These are phyloP conservation scores for Agroathelia rolfsii DNA, from an alignment of 1,284 basidiomycete genomes.

Conservation along the genomic window DNA sequence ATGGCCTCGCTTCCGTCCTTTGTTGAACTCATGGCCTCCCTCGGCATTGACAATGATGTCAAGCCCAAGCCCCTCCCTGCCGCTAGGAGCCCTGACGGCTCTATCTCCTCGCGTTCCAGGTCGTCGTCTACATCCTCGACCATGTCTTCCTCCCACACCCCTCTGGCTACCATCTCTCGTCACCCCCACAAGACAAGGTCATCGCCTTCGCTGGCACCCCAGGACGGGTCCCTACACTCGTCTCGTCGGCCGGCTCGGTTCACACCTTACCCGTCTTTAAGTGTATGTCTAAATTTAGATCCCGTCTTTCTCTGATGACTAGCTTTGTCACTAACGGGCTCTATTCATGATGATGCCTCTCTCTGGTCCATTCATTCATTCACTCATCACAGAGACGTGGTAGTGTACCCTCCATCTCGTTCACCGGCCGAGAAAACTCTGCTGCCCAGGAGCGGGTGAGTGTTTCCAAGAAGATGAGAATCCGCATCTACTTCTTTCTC, in stretches of 20 bases:
- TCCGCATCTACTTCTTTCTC: neutral
- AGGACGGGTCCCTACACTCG: constrained; percentile 16
- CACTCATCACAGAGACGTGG: too few species aligned
- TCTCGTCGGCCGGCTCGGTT: constrained; percentile 37
- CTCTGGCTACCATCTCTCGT: constrained; percentile 23
- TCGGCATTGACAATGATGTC: constrained; percentile 48
- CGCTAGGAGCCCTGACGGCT: constrained; percentile 19
- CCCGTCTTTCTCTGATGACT: neutral
- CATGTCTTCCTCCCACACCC: constrained; percentile 19
- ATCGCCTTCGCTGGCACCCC: constrained; percentile 24
- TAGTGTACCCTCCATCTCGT: too few species aligned
- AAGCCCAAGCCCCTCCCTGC: constrained; percentile 20
- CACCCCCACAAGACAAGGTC: constrained; percentile 32
- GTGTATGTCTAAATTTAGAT: constrained; percentile 37
- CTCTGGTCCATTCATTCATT: too few species aligned
- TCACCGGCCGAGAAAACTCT: too few species aligned
- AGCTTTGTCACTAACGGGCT: too few species aligned
- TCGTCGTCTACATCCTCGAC: constrained; percentile 20
- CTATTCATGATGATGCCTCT: too few species aligned
- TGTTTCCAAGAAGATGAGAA: too few species aligned
- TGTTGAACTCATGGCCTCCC: constrained; percentile 71
- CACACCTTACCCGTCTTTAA: constrained; percentile 50
- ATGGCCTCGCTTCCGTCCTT: constrained; percentile 74
- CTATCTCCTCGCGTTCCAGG: constrained; percentile 22
- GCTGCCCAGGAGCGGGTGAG: too few species aligned